Base-by-base conservation (phyloP, 768 basidiomycete genomes). In the Leccinum aurantiacum region DNA sequence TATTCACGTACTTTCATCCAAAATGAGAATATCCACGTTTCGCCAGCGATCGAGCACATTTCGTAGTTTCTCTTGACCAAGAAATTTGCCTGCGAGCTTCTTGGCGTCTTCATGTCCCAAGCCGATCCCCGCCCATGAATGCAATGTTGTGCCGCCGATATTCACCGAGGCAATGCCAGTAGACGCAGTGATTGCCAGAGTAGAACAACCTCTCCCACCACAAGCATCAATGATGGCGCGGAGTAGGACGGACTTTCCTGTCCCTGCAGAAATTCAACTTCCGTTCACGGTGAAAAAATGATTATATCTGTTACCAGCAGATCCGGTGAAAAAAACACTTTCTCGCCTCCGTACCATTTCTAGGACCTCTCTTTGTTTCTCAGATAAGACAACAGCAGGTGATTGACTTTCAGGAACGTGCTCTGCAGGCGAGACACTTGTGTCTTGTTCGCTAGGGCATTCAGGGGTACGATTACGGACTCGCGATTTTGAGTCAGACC, bases 1-100 rank as follows among this genome's bases (percentile, higher is more conserved):
- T n/a, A n/a, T n/a, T n/a, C n/a, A 72, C 83, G 63, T 69, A 91
- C 93, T 84, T 76, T 96, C 93, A 66, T 96, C 93, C 53, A 96
- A 83, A 65, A 96, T 87, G 25, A 96, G 78, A 4, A 87, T 85
- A 58, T 77, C 68, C 1, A 85, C 85, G 11, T 70, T 65, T 59
- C 73, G 74, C 93, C 93, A 95, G 41, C 90, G 82, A 3, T 78
- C 69, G 19, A 82, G 72, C n/a, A 83, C 76, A 37, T 56, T 69
- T 46, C 60, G 62, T 27, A 76, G 75, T 51, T 75, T 77, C 17
- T 68, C 63, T 57, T 80, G 77, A 5, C 77, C 76, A 13, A 77
- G 71, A 57, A 87, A 78, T 70, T 87, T 91, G 0, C 78, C 80
- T 13, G 81, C 78, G 10, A 90, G 75, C 19, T 76, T 75, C 38